A percentile compares a stretch with the other conserved stretches of the same genome.
phyloP scores from a whole-genome alignment of 768 basidiomycete species.

The Tylopilus subfusipes region DNA sequence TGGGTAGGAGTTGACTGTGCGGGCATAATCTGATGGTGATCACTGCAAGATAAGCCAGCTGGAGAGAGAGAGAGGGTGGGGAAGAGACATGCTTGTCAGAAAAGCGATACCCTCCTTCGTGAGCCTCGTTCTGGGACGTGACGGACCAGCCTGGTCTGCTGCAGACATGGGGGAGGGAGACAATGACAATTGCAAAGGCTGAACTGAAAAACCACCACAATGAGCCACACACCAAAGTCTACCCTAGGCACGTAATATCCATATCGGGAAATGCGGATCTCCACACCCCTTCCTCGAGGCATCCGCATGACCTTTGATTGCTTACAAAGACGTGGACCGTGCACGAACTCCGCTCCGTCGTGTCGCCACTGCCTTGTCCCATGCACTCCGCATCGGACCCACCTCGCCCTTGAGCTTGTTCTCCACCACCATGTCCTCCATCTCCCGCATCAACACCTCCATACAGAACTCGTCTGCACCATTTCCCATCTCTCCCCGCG shows the following conservation, averaged over 20 bases:
- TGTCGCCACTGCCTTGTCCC: constrained; percentile 41
- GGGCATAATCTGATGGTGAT: constrained; percentile 18
- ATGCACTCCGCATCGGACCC: constrained; percentile 54
- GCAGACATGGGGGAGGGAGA: too few relatives aligned
- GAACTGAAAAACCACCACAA: neutral
- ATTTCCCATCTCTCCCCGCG: constrained; percentile 4
- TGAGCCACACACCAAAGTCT: neutral
- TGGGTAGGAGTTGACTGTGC: constrained; percentile 15
- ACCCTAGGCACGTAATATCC: constrained; percentile 10
- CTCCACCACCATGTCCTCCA: constrained; percentile 67
- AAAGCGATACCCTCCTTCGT: constrained; percentile 1
- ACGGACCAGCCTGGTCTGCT: neutral
- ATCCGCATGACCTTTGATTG: constrained; percentile 11
- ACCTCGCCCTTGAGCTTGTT: constrained; percentile 50
- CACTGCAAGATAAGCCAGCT: neutral
- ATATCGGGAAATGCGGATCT: constrained; percentile 18
- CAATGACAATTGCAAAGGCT: too few relatives aligned
- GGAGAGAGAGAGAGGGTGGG: neutral
- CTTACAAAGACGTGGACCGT: constrained; percentile 29
- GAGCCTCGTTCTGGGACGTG: neutral
- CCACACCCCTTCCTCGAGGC: constrained; percentile 1
- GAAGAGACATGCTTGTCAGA: constrained; percentile 4
- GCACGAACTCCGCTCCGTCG: constrained; percentile 12
- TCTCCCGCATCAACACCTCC: constrained; percentile 46
- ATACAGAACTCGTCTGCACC: constrained; percentile 36